A percentile compares a stretch with the other conserved stretches of the same genome.
These are phyloP conservation scores for Phlegmacium glaucopus DNA, from an alignment of 768 basidiomycete species.

Conservation along the genomic window DNA sequence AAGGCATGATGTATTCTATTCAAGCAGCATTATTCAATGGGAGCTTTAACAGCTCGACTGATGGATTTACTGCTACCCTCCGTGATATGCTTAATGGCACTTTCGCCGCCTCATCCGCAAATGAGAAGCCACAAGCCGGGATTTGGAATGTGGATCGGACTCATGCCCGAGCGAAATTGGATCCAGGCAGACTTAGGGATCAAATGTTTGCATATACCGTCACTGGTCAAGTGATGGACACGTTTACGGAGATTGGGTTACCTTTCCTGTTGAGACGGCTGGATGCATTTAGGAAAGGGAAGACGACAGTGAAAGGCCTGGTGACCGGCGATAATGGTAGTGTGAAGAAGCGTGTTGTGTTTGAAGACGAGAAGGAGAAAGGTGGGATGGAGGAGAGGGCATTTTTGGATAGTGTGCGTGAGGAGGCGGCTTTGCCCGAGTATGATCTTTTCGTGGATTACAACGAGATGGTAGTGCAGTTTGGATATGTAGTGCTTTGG, in stretches of 20 bases:
- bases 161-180: constrained; percentile 55
- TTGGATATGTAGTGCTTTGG: constrained; percentile 92
- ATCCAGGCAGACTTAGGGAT: constrained; percentile 69
- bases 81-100: constrained; percentile 30
- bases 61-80: constrained; percentile 18
- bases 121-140: constrained; percentile 12
- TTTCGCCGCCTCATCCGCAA: constrained; percentile 1
- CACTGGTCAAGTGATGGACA: constrained; percentile 81
- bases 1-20: constrained; percentile 66
- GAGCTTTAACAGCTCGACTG: constrained; percentile 9
- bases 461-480: constrained; percentile 95
- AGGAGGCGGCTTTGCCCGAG: constrained; percentile 74
- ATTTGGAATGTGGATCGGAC: constrained; percentile 53
- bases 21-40: constrained; percentile 40
- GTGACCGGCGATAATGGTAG: constrained; percentile 16
- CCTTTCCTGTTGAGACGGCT: constrained; percentile 73
- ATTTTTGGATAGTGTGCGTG: constrained; percentile 76
- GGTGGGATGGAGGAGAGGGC: constrained; percentile 65
- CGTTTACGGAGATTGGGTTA: constrained; percentile 74
- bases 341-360: constrained; percentile 66
- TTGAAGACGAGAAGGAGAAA: constrained; percentile 62
- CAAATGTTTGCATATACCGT: constrained; percentile 95
- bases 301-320: constrained; percentile 12
- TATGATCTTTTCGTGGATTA: constrained; percentile 87
- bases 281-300: constrained; percentile 44